Base-by-base conservation (phyloP, 1,284 basidiomycete genomes). In the Moniliophthora roreri region DNA sequence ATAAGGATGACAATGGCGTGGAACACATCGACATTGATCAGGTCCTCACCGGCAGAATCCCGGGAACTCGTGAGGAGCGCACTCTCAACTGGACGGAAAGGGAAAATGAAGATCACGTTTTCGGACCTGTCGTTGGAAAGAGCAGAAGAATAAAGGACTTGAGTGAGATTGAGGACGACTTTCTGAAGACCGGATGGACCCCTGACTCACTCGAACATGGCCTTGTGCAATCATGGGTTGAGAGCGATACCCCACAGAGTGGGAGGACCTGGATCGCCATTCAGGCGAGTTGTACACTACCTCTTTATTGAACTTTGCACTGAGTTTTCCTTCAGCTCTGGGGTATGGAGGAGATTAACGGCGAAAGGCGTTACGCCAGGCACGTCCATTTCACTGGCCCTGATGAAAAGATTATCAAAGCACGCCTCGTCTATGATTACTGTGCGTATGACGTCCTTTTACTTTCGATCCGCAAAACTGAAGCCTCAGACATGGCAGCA, bases 381-480 rank as follows among this genome's bases (percentile, higher is more conserved):
- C 82, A 80, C 60, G 67, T 89, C 57, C 74, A 79, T 60, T 89
- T 90, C 66, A 82, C 76, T n/a, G 85, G 84, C 4, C 78, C 85
- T 0, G 61, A 72, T 23, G 78, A 71, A n/a, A 77, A 87, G 59
- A 76, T 81, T 34, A 79, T 89, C 51, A 69, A 79, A 53, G 72
- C 73, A 21, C 78, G 75, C 48, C 62, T 91, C 45, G 75, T 87
- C 13, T 91, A 89, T 59, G 85, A 90, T 63, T 90, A 89, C 58
- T 41, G 81, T 59, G 20, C 32, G 57, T 51, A 10, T 13, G 8
- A 11, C n/a, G 11, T 13, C 26, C 18, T 32, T 23, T 8, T 28
- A 2, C 13, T 3, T 32, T 23, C 24, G 2, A 32, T 28, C 6
- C n/a, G 10, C 1, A 28, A n/a, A 18, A n/a, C 21, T 26, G 21